A percentile compares a stretch with the other conserved stretches of the same genome.
phyloP scores from a whole-genome alignment of 345 rosid species.

The Clausena lansium region DNA sequence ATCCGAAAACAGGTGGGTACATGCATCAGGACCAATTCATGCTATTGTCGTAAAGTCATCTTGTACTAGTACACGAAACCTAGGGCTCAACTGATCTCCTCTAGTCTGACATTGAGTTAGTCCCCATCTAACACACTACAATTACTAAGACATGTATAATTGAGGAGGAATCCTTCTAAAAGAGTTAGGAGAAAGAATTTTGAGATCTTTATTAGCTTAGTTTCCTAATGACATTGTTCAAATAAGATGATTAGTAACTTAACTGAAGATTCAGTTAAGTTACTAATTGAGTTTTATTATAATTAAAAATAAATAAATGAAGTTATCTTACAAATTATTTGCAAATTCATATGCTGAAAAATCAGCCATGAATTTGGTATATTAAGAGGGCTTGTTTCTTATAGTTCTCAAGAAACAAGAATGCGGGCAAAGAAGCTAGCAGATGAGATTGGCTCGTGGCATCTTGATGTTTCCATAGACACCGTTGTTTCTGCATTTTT shows the following conservation, averaged over 20 bases:
- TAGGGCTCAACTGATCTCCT: not conserved
- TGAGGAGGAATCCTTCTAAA: not conserved
- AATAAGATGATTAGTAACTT: not conserved
- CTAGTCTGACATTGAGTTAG: not conserved
- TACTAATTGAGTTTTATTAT: too few relatives aligned
- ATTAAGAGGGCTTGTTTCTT: slow-evolving; percentile 14
- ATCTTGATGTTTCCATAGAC: slow-evolving; percentile 84
- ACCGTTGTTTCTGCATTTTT: slow-evolving; percentile 75
- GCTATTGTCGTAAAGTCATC: not conserved
- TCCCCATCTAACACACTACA: not conserved
- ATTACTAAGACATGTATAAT: not conserved
- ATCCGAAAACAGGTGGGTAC: slow-evolving; percentile 81
- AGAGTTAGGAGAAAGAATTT: not conserved
- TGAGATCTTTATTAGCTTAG: not conserved
- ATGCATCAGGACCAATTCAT: not conserved
- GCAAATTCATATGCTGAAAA: not conserved
- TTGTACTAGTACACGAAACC: not conserved
- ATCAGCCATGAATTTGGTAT: not conserved
- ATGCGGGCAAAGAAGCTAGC: slow-evolving; percentile 75
- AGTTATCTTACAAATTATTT: slow-evolving; percentile 3
- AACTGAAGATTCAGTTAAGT: not conserved
- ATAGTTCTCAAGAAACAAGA: slow-evolving; percentile 75
- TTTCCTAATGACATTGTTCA: not conserved
- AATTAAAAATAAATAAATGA: not conserved
- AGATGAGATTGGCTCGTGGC: slow-evolving; percentile 93